Conservation (phyloP, 768 basidiomycete species). For the Tricholoma bakamatsutake region DNA sequence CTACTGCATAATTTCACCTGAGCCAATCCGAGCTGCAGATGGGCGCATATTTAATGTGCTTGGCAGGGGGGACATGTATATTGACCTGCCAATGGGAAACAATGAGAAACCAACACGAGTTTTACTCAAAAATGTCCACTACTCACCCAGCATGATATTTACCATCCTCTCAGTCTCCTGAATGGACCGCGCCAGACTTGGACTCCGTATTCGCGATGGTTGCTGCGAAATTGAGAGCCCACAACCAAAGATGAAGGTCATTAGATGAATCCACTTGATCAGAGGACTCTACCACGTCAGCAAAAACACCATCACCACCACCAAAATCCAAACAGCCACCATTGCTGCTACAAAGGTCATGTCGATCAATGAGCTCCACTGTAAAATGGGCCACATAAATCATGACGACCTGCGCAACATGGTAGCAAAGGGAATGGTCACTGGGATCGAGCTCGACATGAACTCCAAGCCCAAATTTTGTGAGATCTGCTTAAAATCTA, state of each 20-base stretch:
- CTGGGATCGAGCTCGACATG: slow-evolving; percentile 23
- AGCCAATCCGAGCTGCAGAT: slow-evolving; percentile 23
- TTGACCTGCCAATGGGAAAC: slow-evolving; percentile 19
- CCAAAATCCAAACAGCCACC: slow-evolving; percentile 6
- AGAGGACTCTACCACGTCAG: slow-evolving; percentile 21
- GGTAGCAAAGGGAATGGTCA: slow-evolving; percentile 22
- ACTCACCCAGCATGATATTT: slow-evolving; percentile 21
- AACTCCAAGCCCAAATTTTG: slow-evolving; percentile 19
- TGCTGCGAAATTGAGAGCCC: not conserved
- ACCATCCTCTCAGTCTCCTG: slow-evolving; percentile 23
- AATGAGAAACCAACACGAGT: slow-evolving; percentile 13
- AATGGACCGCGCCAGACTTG: slow-evolving; percentile 14
- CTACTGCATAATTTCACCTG: not conserved
- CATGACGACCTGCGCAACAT: slow-evolving; percentile 19
- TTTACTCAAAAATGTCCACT: slow-evolving; percentile 18
- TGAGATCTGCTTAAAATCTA: slow-evolving; percentile 18
- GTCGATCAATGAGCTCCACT: slow-evolving; percentile 26
- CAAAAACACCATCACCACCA: not conserved
- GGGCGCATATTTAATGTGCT: slow-evolving; percentile 20
- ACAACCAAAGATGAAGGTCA: not conserved
- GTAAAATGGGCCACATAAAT: slow-evolving; percentile 29
- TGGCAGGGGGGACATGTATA: slow-evolving; percentile 22
- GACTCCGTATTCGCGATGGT: not conserved
- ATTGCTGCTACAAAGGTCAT: slow-evolving; percentile 9
- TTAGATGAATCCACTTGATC: slow-evolving; percentile 17